Percentiles rank a stretch among this genome's conserved stretches.
Conservation (phyloP, 176 grass and related monocot species). For the sorghum (Sorghum bicolor) region Sorghum_bicolor_NCBIv3 NC_012872.2:70661001-70661500, state of each 20-base stretch:
- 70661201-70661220: not conserved
- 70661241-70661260: not conserved
- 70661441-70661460: not conserved
- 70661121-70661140: not conserved
- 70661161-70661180: no score
- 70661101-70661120: not conserved
- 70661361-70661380: slow-evolving; percentile 84
- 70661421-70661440: not conserved
- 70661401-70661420: not conserved
- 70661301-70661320: slow-evolving; percentile 84
- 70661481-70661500: not conserved
- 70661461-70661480: not conserved
- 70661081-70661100: slow-evolving; percentile 40
- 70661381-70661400: not conserved
- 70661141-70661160: not conserved
- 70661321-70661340: slow-evolving; percentile 38
- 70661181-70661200: no score
- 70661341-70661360: slow-evolving; percentile 47
- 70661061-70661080: slow-evolving; percentile 55
- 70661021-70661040: slow-evolving; percentile 49
- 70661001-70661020: slow-evolving; percentile 79
- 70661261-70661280: not conserved
- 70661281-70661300: not conserved
- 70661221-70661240: not conserved
- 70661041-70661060: slow-evolving; percentile 42